phyloP scores from a whole-genome alignment of 495 filamentous ascomycete genomes.

The Penicillium manginii region DNA sequence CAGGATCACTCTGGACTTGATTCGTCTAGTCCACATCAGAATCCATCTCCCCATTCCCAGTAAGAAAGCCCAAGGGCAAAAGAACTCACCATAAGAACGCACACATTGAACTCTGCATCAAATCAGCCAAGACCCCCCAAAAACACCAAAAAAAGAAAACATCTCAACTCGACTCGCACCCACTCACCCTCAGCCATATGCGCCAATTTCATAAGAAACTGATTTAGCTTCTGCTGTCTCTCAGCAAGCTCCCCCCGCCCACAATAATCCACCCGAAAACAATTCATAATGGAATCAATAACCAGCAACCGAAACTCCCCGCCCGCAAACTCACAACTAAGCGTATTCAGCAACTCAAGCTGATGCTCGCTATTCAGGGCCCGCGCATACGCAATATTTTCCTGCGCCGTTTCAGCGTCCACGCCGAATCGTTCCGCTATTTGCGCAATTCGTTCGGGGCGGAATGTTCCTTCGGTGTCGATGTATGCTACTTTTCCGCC shows the following conservation, averaged over 20 bases:
- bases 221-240: slow-evolving; percentile 74
- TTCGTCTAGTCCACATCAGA: slow-evolving; percentile 56
- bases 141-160: not conserved
- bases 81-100: slow-evolving; percentile 66
- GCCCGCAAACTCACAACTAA: slow-evolving; percentile 66
- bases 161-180: too few relatives aligned
- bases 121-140: too few relatives aligned
- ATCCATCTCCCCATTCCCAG: not conserved
- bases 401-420: slow-evolving; percentile 65
- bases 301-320: slow-evolving; percentile 74
- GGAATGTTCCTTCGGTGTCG: slow-evolving; percentile 80
- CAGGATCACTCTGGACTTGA: slow-evolving; percentile 82
- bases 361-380: slow-evolving; percentile 79
- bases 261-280: slow-evolving; percentile 74
- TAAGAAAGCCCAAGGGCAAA: not conserved
- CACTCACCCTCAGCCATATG: slow-evolving; percentile 72
- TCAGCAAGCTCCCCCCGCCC: slow-evolving; percentile 78
- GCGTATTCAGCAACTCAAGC: slow-evolving; percentile 67
- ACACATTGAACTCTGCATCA: slow-evolving; percentile 72
- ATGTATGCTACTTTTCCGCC: slow-evolving; percentile 83
- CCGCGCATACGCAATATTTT: slow-evolving; percentile 76
- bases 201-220: slow-evolving; percentile 69
- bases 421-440: slow-evolving; percentile 77
- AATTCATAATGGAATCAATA: slow-evolving; percentile 80
- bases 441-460: slow-evolving; percentile 71